Base-by-base conservation (phyloP, 768 basidiomycete genomes). In the button mushroom (Agaricus bisporus) region DNA sequence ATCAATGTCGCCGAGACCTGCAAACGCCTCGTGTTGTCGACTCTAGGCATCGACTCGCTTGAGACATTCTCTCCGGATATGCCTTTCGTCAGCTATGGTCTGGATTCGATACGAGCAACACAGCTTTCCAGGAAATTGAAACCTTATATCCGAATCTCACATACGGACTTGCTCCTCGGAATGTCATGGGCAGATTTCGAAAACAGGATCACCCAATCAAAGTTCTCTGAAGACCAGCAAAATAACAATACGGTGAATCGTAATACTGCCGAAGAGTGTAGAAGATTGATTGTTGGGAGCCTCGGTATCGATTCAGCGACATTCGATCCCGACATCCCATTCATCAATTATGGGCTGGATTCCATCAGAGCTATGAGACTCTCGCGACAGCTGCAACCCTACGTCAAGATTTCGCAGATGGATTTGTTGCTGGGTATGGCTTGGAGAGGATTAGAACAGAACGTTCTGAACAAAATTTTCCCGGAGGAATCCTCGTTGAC, bases 281-380 rank as follows among this genome's bases (percentile, higher is more conserved):
- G 12, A n/a, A 20, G 37, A 18, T 28, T 49, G 38, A 38, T 41
- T 7, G 14, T 41, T 12, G 22, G 28, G 22, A 41, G 37, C 35
- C 58, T 72, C 11, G 69, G 68, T 43, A 57, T 75, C 18, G 54
- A 67, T 1, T 49, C 51, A n/a, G 62, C 67, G 18, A 73, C 73
- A 35, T 68, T 76, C 41, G 63, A 64, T 9, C 54, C 59, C 1
- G 65, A 73, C 15, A 68, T 72, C 6, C 74, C 75, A 1, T 61
- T 76, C 47, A 73, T 70, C 0, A 62, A 67, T 3, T 76, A 75
- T 41, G 75, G 74, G 5, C 60, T 74, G n/a, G 74, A 75, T 58
- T 75, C 74, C 1, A 63, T 74, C 3, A 63, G 68, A 8, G 73
- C 74, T 10, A 68, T 67, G 5, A 63, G 66, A 17, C 57, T 73